Evolutionary conservation across 805 yeast species (phyloP).

Genomic region (Kregervanrija delftensis): DNA sequence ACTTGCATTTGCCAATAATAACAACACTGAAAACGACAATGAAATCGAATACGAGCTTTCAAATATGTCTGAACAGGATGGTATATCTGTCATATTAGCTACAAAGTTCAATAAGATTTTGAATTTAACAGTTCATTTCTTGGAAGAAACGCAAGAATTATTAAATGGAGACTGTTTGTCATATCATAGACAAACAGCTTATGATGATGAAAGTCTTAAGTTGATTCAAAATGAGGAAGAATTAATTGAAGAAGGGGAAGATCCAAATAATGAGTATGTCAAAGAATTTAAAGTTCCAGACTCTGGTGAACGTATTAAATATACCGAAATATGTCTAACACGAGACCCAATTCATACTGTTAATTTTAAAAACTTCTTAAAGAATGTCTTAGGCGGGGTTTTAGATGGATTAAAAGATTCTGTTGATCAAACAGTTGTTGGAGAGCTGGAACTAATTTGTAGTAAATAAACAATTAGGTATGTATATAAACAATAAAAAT

Average conservation of each 20-base stretch:
- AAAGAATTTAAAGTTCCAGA: slow-evolving; percentile 21
- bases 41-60: slow-evolving; percentile 19
- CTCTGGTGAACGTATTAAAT: slow-evolving; percentile 38
- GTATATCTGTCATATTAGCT: slow-evolving; percentile 18
- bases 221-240: slow-evolving; percentile 17
- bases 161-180: slow-evolving; percentile 48
- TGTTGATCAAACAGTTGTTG: slow-evolving; percentile 25
- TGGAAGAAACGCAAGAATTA: slow-evolving; percentile 72
- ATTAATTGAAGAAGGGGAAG: slow-evolving; percentile 14
- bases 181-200: slow-evolving; percentile 38
- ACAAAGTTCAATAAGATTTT: slow-evolving; percentile 22
- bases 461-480: not conserved
- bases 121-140: slow-evolving; percentile 29
- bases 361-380: slow-evolving; percentile 39
- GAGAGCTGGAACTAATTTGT: slow-evolving; percentile 24
- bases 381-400: slow-evolving; percentile 4
- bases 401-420: slow-evolving; percentile 27
- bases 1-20: not conserved
- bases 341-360: slow-evolving; percentile 51
- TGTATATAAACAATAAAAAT: not conserved
- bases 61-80: slow-evolving; percentile 16
- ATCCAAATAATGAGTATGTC: slow-evolving; percentile 22
- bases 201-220: slow-evolving; percentile 29
- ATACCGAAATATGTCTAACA: slow-evolving; percentile 28
- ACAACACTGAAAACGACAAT: slow-evolving; percentile 8